Evolutionary conservation across 2,329 filamentous ascomycete genomes (phyloP), one percentile per base, ranked within the genome.

Genomic region (Tolypocladium tropicale): DNA sequence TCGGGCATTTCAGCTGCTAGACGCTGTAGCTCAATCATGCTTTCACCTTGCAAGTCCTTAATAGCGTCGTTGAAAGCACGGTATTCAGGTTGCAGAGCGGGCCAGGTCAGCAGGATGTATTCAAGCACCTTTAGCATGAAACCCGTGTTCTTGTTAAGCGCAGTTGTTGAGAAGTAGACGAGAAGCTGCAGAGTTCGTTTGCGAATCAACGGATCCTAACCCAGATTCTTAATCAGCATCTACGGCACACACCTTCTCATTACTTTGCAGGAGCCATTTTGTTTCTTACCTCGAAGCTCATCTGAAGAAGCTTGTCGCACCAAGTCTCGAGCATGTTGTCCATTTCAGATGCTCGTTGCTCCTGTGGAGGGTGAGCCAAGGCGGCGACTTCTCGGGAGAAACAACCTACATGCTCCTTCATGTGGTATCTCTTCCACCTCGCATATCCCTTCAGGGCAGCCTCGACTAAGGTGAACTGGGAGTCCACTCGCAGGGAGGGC

Each of bases 61-160:
- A 96, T 88, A 1, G 92, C 86, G 61, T 97, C 94, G 16, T 89
- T 91, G 69, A 92, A 96, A 3, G 83, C 76, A 43, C 81, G 79
- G 63, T 88, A 82, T 49, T 87, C 82, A 2, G 87, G 84, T 55
- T 89, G 81, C 48, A 89, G 83, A 4, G 81, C 77, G n/a, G 90
- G 84, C 72, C 88, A 87, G 36, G 89, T 91, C 65, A 93, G 84
- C 39, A 99, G 79, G 59, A 96, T 91, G 69, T 96, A 89, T 67
- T 96, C 90, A 4, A 97, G 79, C 25, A 96, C 89, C 67, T 89
- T 91, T 23, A 96, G 78, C 71, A 95, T 94, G 69, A 96, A 93
- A 37, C 78, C 80, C 6, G 87, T 81, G 55, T 90, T 88, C 62
- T 85, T 86, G 66, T 90, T 85, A 7, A 96, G 77, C 3, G 88